Evolutionary conservation across 1,284 basidiomycete species (phyloP), one percentile per base, ranked within the genome.

Genomic region (Abortiporus biennis): DNA sequence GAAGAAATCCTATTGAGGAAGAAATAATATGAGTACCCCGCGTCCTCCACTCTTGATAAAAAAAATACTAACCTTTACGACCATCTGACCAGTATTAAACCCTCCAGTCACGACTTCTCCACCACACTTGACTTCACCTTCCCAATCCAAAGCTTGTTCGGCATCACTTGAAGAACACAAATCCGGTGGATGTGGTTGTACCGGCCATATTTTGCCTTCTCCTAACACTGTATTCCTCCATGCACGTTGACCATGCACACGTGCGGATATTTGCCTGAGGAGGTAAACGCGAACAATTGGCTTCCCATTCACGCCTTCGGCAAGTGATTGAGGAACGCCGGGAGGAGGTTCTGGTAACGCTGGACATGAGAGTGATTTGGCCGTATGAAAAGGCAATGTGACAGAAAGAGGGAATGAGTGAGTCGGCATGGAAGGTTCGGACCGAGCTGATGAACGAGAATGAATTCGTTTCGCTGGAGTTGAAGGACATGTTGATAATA

Each of bases 1-100:
- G 36, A 43, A 38, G 21, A 43, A 43, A 20, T 43, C 45, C 45
- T 46, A 29, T n/a, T n/a, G n/a, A n/a, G n/a, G n/a, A n/a, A n/a
- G n/a, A n/a, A n/a, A n/a, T n/a, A 34, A 36, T 19, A 30, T 15
- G 15, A 17, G 3, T 3, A 20, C 24, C 19, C 24, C 30, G 11
- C 29, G 25, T 9, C 32, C 34, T 40, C 19, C 22, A 21, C 38
- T 19, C 38, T 40, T 24, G 38, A 40, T 31, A 40, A 12, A 40
- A 15, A 22, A 9, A 6, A 11, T n/a, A 43, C 41, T 19, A 35
- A 46, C 42, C 42, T 43, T 43, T 12, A 43, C 35, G n/a, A 43
- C 36, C 5, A 43, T 19, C 6, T 23, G n/a, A 11, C 42, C 42
- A 4, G 23, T 31, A 20, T 21, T 30, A 36, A 43, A 43, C 15